phyloP scores from a whole-genome alignment of 768 basidiomycete genomes.

The Tylopilus felleus region DNA sequence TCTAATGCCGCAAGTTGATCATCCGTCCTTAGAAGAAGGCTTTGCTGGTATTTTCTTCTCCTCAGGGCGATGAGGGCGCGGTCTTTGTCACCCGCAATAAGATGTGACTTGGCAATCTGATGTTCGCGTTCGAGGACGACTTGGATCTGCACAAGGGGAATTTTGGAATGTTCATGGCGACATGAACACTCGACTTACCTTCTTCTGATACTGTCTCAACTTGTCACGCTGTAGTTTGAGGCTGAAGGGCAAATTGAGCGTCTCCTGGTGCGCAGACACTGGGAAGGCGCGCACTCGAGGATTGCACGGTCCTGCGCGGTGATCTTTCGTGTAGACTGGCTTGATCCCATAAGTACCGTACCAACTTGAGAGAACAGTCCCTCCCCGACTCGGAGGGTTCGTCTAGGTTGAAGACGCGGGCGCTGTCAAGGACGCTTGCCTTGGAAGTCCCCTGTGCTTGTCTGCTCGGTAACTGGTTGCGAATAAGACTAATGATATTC shows the following conservation, averaged over 20 bases:
- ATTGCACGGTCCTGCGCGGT: constrained; percentile 93
- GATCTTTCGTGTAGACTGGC: constrained; percentile 80
- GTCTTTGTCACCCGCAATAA: constrained; percentile 80
- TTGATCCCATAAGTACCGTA: constrained; percentile 53
- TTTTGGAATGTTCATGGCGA: not conserved
- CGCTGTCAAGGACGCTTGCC: not conserved
- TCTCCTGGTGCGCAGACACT: constrained; percentile 16
- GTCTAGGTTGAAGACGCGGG: not conserved
- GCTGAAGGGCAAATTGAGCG: constrained; percentile 42
- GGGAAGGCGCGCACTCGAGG: constrained; percentile 69
- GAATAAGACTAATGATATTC: constrained; percentile 3
- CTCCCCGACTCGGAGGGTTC: not conserved
- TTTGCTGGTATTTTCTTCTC: constrained; percentile 91
- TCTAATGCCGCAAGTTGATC: constrained; percentile 85
- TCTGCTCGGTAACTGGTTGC: not conserved
- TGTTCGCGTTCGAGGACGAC: constrained; percentile 82
- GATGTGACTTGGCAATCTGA: constrained; percentile 80
- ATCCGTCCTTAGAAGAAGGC: constrained; percentile 84
- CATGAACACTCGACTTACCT: constrained; percentile 44
- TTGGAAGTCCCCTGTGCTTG: not conserved
- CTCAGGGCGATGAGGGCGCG: constrained; percentile 85
- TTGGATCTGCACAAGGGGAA: constrained; percentile 61
- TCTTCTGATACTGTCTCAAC: constrained; percentile 92
- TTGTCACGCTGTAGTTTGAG: constrained; percentile 96
- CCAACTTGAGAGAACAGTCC: not conserved